Percentiles rank a stretch among this genome's conserved stretches.
Evolutionary conservation across 2,329 filamentous ascomycete species (phyloP).

Genomic region (Albophoma yamanashiensis): DNA sequence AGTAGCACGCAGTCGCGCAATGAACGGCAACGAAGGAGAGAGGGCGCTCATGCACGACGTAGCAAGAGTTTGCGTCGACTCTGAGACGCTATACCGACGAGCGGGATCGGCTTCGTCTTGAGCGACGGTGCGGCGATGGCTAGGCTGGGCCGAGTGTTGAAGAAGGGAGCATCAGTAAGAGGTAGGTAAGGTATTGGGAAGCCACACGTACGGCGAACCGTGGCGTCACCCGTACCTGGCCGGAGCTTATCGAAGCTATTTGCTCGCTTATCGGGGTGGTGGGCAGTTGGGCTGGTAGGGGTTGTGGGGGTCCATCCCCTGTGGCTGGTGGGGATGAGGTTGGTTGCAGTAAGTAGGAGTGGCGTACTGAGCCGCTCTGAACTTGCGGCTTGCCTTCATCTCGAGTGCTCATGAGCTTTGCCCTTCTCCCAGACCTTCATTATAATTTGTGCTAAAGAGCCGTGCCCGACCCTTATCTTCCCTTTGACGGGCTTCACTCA

Average conservation of each 20-base stretch:
- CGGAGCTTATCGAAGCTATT: neutral
- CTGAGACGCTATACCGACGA: neutral
- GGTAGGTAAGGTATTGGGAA: too few relatives aligned
- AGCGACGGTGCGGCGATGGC: neutral
- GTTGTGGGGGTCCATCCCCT: neutral
- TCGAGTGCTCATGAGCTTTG: neutral
- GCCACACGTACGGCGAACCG: too few relatives aligned
- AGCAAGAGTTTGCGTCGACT: neutral
- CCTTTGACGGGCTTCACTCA: neutral
- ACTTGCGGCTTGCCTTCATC: neutral
- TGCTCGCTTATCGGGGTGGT: neutral
- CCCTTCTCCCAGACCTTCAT: neutral
- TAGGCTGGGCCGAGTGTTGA: neutral
- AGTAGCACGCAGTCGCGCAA: neutral
- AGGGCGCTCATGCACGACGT: neutral
- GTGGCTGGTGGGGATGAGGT: neutral
- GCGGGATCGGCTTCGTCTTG: neutral
- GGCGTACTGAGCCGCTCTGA: neutral
- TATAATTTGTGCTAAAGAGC: too few relatives aligned
- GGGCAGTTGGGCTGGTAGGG: neutral
- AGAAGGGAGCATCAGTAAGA: neutral
- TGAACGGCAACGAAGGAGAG: neutral
- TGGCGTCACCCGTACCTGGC: neutral
- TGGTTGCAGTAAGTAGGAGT: too few relatives aligned
- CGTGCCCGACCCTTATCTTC: neutral